Percentiles rank a stretch among this genome's conserved stretches.
phyloP scores from a whole-genome alignment of 768 basidiomycete species.

The Boletus subparvulus region DNA sequence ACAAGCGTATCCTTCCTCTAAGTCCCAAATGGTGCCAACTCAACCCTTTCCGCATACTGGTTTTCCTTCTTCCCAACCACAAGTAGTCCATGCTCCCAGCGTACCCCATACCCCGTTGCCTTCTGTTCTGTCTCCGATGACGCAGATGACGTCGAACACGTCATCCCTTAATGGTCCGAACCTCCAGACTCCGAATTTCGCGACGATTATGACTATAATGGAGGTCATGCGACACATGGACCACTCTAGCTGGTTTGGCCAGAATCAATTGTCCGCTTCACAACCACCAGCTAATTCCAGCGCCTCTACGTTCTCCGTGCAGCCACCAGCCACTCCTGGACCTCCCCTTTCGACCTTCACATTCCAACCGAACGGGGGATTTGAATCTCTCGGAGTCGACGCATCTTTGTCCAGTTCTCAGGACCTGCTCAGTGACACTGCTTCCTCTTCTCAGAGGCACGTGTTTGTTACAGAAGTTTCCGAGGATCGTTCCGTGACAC shows the following conservation, averaged over 20 bases:
- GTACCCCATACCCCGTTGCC: conserved; percentile 12
- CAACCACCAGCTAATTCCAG: conserved; percentile 15
- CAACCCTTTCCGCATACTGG: conserved; percentile 15
- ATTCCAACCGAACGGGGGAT: background rate
- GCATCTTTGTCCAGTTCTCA: conserved; percentile 3
- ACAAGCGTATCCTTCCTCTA: conserved; percentile 19
- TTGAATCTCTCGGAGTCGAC: background rate
- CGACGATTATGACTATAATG: conserved; percentile 32
- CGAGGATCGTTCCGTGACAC: conserved; percentile 7
- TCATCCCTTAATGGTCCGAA: conserved; percentile 11
- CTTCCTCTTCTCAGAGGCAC: conserved; percentile 4
- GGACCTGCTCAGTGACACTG: background rate
- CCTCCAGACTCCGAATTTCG: conserved; percentile 20
- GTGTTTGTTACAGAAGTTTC: conserved; percentile 2
- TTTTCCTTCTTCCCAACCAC: conserved; percentile 21
- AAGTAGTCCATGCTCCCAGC: conserved; percentile 3
- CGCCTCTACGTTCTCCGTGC: conserved; percentile 1
- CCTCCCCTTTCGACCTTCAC: conserved; percentile 1
- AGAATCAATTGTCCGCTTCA: conserved; percentile 15
- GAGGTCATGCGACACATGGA: conserved; percentile 33
- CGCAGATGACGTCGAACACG: conserved; percentile 12
- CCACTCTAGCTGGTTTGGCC: conserved; percentile 20
- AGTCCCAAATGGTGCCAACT: conserved; percentile 17
- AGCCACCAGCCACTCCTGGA: background rate
- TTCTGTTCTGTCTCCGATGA: conserved; percentile 16